Conservation (phyloP, 768 basidiomycete species). For the Rubroboletus satanas region DNA sequence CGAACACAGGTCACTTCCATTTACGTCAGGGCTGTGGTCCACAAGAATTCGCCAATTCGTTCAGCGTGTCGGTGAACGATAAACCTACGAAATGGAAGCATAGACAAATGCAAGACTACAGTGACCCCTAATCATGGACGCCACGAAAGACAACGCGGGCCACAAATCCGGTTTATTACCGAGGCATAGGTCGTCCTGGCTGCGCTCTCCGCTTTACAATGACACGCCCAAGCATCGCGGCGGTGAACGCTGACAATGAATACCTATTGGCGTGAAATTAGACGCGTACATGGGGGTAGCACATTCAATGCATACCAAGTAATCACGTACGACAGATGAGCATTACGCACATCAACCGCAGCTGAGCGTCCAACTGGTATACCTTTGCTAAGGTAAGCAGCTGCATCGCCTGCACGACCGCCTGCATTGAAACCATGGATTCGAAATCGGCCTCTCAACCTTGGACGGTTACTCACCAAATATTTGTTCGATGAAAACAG, state of each 20-base stretch:
- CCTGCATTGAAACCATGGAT: constrained; percentile 43
- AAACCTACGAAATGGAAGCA: not conserved
- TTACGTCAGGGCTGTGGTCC: not conserved
- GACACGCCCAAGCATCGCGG: constrained; percentile 74
- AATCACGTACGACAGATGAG: constrained; percentile 90
- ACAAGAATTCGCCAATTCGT: not conserved
- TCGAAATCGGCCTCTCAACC: not conserved
- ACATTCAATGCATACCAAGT: constrained; percentile 66
- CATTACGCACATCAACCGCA: constrained; percentile 84
- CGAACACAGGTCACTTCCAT: not conserved
- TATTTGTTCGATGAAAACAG: constrained; percentile 87
- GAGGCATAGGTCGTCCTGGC: constrained; percentile 54
- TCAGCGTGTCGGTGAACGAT: not conserved
- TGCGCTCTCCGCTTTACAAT: constrained; percentile 51
- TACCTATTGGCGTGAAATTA: constrained; percentile 54
- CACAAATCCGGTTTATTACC: constrained; percentile 28
- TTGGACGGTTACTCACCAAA: constrained; percentile 57
- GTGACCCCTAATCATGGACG: not conserved
- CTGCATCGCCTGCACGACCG: constrained; percentile 76
- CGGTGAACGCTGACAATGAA: constrained; percentile 80
- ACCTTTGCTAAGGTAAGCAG: constrained; percentile 57
- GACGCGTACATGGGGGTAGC: not conserved
- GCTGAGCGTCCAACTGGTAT: constrained; percentile 82
- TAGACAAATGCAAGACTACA: constrained; percentile 6
- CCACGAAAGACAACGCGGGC: not conserved